Evolutionary conservation across 371 early-diverging fungal genomes (phyloP), one percentile per base, ranked within the genome.

Genomic region (Mucor piriformis): DNA sequence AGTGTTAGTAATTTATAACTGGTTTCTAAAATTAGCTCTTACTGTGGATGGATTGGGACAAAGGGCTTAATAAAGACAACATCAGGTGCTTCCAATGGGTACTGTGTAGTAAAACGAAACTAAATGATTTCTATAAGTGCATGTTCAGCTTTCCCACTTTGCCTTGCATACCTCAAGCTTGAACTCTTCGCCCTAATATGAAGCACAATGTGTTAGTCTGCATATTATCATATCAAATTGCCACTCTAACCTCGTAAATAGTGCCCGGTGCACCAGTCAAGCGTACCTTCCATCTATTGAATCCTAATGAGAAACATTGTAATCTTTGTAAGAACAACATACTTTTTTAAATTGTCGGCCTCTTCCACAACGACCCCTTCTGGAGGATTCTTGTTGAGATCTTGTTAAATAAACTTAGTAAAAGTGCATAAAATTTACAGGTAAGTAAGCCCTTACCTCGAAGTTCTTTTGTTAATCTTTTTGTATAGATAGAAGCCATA

Each of bases 81-180:
- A 71, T 91, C 92, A 16, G 95, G 94, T 8, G 92, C 84, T 59
- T 94, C 95, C 29, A 93, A 71, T 18, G 96, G 96, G 66, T 95
- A 95, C 34, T 86, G 85, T 18, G 81, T 82, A 16, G 88, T 82
- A 69, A 95, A 94, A 51, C 83, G 86, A 81, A 95, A 93, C 85
- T 88, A 73, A 18, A 0, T n/a, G 40, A 29, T 13, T 20, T 6
- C 3, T 12, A 24, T 3, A 46, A 44, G 3, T 21, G 11, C 18
- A 44, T 44, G 46, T 24, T 20, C 13, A 11, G 3, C 13, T 24
- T 25, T 46, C 4, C 8, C 11, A 46, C 4, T 12, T 24, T 25
- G 6, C 10, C 3, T 15, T 43, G 21, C 7, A 5, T 64, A 90
- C 89, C 81, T 86, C 87, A 58, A 92, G 73, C 37, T 64, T 71